Conservation (phyloP, 495 filamentous ascomycete genomes). For the Bombardia bombarda region DNA sequence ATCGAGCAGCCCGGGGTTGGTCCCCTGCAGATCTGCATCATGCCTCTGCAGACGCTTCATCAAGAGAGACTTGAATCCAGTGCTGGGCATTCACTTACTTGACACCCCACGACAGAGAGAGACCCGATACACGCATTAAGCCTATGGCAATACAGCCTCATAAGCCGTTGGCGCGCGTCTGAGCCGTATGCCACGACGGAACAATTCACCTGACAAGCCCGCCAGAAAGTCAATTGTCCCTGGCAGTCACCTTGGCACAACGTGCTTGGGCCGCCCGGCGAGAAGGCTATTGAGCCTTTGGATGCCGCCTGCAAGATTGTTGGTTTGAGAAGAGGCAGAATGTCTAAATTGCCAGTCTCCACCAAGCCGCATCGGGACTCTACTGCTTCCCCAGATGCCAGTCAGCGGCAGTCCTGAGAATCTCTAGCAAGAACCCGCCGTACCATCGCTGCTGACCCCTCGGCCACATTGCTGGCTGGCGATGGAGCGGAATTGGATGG, state of each 20-base stretch:
- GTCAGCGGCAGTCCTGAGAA: conserved; percentile 3
- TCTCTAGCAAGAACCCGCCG: conserved; percentile 12
- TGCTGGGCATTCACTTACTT: neutral
- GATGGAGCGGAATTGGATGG: conserved; percentile 3
- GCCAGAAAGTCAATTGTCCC: conserved; percentile 5
- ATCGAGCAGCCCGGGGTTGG: too few species aligned
- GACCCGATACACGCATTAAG: conserved; percentile 9
- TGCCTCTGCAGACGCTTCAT: neutral
- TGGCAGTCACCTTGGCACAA: conserved; percentile 10
- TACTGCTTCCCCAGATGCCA: neutral
- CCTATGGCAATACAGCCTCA: conserved; percentile 21
- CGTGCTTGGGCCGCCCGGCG: conserved; percentile 12
- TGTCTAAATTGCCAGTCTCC: conserved; percentile 18
- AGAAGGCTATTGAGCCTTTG: conserved; percentile 3
- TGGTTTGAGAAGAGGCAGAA: conserved; percentile 18
- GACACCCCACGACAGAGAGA: conserved; percentile 20
- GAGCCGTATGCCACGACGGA: conserved; percentile 15
- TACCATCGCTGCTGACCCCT: too few species aligned
- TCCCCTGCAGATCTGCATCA: conserved; percentile 1
- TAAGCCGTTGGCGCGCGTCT: conserved; percentile 14
- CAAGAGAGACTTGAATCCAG: neutral
- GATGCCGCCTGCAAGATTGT: conserved; percentile 8
- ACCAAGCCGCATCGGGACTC: conserved; percentile 11
- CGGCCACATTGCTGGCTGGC: neutral
- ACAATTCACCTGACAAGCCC: conserved; percentile 14